Conservation (phyloP, 2,329 filamentous ascomycete genomes). For the Colletotrichum filicis region DNA sequence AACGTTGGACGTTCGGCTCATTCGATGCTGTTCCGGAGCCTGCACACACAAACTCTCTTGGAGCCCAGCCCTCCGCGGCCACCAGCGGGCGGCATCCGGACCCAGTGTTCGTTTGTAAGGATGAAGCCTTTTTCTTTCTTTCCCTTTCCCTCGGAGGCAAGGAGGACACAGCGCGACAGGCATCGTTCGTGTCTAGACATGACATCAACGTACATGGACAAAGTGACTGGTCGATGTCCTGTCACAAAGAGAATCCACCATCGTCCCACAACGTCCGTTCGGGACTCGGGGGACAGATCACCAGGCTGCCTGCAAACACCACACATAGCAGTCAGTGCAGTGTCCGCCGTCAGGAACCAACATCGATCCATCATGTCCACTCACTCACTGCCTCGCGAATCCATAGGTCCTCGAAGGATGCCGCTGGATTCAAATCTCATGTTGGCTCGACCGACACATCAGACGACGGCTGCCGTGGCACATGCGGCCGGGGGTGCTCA, state of each 20-base stretch:
- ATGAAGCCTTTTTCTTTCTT: background rate
- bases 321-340: background rate
- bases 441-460: constrained; percentile 4
- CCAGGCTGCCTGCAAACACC: background rate
- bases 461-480: constrained; percentile 18
- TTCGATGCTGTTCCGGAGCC: background rate
- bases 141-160: background rate
- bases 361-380: background rate
- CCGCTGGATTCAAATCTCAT: background rate
- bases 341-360: background rate
- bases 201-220: background rate
- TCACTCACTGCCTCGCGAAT: background rate
- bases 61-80: constrained; percentile 4
- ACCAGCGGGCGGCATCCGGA: constrained; percentile 3
- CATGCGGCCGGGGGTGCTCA: background rate
- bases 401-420: background rate
- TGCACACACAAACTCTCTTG: constrained; percentile 20
- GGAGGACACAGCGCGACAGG: background rate
- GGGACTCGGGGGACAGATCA: background rate
- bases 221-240: background rate
- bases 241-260: background rate
- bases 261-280: background rate
- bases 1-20: background rate
- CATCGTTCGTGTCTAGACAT: background rate
- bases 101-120: constrained; percentile 25